Evolutionary conservation across 2,329 filamentous ascomycete genomes (phyloP).

Genomic region (Metarhizium robertsii): DNA sequence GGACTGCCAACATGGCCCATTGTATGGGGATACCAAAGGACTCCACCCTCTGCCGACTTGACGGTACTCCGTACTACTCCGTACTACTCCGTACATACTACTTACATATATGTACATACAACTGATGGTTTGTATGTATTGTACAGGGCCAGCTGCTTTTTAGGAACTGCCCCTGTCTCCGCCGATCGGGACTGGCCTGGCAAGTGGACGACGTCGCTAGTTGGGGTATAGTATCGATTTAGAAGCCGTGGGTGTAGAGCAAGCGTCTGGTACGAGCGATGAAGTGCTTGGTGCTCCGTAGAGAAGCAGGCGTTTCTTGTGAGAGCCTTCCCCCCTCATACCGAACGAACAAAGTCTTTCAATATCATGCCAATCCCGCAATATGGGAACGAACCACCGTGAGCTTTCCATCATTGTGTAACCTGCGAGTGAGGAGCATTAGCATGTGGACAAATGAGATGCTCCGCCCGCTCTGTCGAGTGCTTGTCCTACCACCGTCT

Average conservation of each 20-base stretch:
- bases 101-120: neutral
- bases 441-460: neutral
- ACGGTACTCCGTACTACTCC: no score
- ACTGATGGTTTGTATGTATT: neutral
- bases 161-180: neutral
- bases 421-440: neutral
- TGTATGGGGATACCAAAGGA: no score
- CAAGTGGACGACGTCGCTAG: neutral
- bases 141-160: neutral
- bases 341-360: neutral
- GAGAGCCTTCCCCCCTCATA: neutral
- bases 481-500: constrained; percentile 3
- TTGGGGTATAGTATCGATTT: neutral
- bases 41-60: no score
- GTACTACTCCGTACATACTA: no score
- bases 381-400: neutral
- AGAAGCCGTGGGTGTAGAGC: no score
- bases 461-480: neutral
- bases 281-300: no score
- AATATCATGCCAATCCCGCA: neutral
- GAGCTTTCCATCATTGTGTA: neutral
- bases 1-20: no score
- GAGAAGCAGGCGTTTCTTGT: neutral
- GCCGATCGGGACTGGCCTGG: neutral
- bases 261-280: no score